Evolutionary conservation across 345 rosid species (phyloP), one percentile per base, ranked within the genome.

Genomic region (Sonneratia caseolaris): DNA sequence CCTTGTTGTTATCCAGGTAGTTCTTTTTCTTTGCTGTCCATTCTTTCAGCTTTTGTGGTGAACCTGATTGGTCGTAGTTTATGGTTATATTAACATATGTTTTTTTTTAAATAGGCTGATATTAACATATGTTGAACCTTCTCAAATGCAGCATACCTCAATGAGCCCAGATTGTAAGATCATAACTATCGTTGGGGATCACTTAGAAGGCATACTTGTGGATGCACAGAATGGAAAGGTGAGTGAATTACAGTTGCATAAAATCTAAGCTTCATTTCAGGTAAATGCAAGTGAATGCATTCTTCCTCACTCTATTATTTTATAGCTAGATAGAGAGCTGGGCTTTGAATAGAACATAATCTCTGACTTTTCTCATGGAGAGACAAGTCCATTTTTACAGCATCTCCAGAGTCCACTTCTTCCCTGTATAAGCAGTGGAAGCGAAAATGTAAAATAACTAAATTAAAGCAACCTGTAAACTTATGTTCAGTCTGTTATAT

Each of bases 191-290:
- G 86, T 88, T 13, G 92, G 92, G 18, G 90, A 88, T 80, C 75
- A 81, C 79, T 51, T 68, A 22, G 85, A 86, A 66, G 93, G 87
- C 15, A 67, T 88, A 76, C 75, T 88, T 67, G 84, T 86, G 38
- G 90, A 88, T 77, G 59, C 83, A 1, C 85, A 82, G 51, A 83
- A 73, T 45, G 90, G 93, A 67, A 84, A 84, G 88, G 92, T 88
- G 81, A 43, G 21, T 19, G 66, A 8, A 22, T 55, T 22, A 22
- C 14, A 32, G 40, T 35, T 45, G 19, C 24, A 32, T 37, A 7
- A 48, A 56, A n/a, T 15, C 37, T 8, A 3, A 45, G 36, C 37
- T 64, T 24, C 18, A 43, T 16, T 53, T 16, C 57, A 3, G 21
- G 57, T 12, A 7, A 53, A 53, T 6, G 22, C 57, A 15, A 3